Percentiles rank a stretch among this genome's conserved stretches.
phyloP scores from a whole-genome alignment of 768 basidiomycete species.

The Sutorius australiensis region DNA sequence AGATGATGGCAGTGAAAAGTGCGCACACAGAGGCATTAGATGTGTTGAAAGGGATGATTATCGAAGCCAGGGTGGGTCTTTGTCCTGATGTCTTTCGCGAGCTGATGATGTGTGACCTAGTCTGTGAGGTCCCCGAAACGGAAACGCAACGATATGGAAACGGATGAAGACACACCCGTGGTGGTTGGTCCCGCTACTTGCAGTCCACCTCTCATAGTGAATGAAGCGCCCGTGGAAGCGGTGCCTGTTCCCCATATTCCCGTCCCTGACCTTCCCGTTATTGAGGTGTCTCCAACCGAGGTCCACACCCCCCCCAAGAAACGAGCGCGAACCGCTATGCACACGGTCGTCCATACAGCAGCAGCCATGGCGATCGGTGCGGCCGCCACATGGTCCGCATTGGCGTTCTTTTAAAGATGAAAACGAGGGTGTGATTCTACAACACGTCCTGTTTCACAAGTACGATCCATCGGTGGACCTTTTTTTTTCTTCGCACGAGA shows the following conservation, averaged over 20 bases:
- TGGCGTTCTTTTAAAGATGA: conserved; percentile 54
- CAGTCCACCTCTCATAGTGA: background rate
- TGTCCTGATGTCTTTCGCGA: conserved; percentile 14
- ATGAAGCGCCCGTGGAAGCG: background rate
- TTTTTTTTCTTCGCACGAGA: background rate
- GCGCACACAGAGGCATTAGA: conserved; percentile 39
- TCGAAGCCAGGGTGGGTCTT: conserved; percentile 30
- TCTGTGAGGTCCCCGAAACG: conserved; percentile 51
- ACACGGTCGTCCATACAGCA: conserved; percentile 52
- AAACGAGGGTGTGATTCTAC: background rate
- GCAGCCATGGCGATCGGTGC: conserved; percentile 65
- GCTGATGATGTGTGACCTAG: conserved; percentile 24
- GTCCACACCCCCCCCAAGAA: conserved; percentile 29
- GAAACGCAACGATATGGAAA: conserved; percentile 51
- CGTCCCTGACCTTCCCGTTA: background rate
- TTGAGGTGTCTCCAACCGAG: background rate
- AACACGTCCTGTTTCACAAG: background rate
- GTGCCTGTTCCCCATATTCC: conserved; percentile 1
- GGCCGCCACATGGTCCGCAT: conserved; percentile 67
- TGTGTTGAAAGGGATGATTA: conserved; percentile 34
- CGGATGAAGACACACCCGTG: conserved; percentile 4
- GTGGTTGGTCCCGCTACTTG: background rate
- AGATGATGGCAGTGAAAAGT: conserved; percentile 42
- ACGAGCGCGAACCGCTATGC: conserved; percentile 39
- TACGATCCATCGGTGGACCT: background rate